Conservation (phyloP, 805 yeast genomes). For the Ogataea henricii region DNA sequence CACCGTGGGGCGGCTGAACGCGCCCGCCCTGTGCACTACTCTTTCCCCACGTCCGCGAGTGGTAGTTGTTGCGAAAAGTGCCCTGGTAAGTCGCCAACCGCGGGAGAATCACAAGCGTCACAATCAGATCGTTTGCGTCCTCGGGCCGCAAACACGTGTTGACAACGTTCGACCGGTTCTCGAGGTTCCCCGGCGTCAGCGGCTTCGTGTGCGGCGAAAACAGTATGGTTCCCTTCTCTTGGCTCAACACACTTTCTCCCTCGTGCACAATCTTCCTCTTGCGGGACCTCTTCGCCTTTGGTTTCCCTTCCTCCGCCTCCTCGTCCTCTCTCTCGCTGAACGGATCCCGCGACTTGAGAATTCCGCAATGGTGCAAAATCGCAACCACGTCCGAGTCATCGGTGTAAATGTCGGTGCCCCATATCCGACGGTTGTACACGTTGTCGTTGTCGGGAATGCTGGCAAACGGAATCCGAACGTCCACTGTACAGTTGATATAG, state of each 20-base stretch:
- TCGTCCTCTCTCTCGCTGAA: conserved; percentile 10
- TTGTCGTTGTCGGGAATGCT: conserved; percentile 42
- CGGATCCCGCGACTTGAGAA: conserved; percentile 44
- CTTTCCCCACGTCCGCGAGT: conserved; percentile 70
- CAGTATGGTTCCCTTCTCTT: conserved; percentile 12
- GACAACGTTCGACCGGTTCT: conserved; percentile 35
- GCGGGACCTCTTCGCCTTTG: neutral
- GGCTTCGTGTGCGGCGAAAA: conserved; percentile 25
- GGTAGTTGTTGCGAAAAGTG: conserved; percentile 63
- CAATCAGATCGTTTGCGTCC: conserved; percentile 52
- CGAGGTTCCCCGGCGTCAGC: conserved; percentile 44
- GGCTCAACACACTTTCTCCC: conserved; percentile 21
- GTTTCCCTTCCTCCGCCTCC: conserved; percentile 1
- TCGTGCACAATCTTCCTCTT: neutral
- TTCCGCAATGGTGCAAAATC: conserved; percentile 74
- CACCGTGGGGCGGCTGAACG: conserved; percentile 11
- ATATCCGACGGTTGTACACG: conserved; percentile 54
- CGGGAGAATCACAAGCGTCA: conserved; percentile 67
- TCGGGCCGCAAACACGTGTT: conserved; percentile 31
- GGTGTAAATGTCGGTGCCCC: conserved; percentile 94
- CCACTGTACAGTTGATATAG: conserved; percentile 50
- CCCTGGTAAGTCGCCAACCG: conserved; percentile 66
- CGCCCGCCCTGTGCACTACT: conserved; percentile 14
- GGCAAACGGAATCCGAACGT: conserved; percentile 56
- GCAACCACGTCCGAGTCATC: conserved; percentile 89